Percentiles rank a stretch among this genome's conserved stretches.
phyloP scores from a whole-genome alignment of 768 basidiomycete species.

The Terana coerulea region DNA sequence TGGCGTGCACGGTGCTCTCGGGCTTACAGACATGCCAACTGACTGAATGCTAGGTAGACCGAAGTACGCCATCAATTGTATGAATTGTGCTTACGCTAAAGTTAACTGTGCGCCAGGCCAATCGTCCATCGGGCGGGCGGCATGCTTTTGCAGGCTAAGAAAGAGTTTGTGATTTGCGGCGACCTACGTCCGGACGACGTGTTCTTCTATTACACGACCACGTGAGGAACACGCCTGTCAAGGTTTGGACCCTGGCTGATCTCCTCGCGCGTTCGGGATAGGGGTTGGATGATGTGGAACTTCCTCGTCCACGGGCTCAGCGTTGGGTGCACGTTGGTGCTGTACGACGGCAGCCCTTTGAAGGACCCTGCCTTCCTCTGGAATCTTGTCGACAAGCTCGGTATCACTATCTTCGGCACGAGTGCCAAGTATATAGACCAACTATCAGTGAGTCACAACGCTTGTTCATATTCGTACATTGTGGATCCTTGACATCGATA shows the following conservation, averaged over 20 bases:
- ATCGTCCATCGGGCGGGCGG: slow-evolving; percentile 79
- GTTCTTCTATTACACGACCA: slow-evolving; percentile 82
- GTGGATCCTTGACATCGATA: too few species aligned
- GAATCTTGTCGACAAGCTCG: slow-evolving; percentile 62
- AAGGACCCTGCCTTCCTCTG: slow-evolving; percentile 63
- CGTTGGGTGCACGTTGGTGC: slow-evolving; percentile 65
- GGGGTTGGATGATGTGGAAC: slow-evolving; percentile 94
- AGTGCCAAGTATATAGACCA: slow-evolving; percentile 83
- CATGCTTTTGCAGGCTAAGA: slow-evolving; percentile 70
- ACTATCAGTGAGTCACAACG: slow-evolving; percentile 49
- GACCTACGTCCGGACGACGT: slow-evolving; percentile 65
- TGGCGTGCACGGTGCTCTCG: neutral
- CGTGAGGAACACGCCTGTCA: too few species aligned
- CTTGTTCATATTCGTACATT: neutral
- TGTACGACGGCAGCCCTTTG: slow-evolving; percentile 81
- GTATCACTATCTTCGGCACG: slow-evolving; percentile 78
- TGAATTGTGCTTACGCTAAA: slow-evolving; percentile 9
- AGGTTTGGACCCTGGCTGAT: neutral
- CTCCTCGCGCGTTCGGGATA: too few species aligned
- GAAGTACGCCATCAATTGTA: slow-evolving; percentile 40
- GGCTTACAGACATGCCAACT: neutral
- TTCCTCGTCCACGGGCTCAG: slow-evolving; percentile 67
- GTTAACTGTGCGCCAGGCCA: slow-evolving; percentile 39
- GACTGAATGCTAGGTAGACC: slow-evolving; percentile 32
- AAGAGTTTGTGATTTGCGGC: slow-evolving; percentile 66